Percentiles rank a stretch among this genome's conserved stretches.
Evolutionary conservation across 1,139 yeast species (phyloP).

Genomic region (Pneumocystis canis): DNA sequence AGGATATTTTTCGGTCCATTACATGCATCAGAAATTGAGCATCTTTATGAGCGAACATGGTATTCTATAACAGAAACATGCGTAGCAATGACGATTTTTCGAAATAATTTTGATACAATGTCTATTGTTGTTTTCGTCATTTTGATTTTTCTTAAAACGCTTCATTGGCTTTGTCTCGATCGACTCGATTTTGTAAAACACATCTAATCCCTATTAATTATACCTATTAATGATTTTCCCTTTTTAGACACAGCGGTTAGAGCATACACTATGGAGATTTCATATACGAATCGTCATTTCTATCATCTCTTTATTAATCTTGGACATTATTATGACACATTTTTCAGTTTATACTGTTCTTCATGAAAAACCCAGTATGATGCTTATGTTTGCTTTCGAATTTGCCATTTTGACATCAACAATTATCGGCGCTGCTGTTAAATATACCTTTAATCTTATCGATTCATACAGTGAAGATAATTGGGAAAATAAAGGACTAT

Average conservation of each 20-base stretch:
- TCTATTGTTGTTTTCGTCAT: conserved; percentile 25
- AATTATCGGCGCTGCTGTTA: conserved; percentile 34
- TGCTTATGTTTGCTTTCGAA: conserved; percentile 59
- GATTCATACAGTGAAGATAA: conserved; percentile 46
- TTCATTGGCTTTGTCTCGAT: conserved; percentile 54
- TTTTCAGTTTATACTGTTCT: not conserved
- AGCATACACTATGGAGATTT: conserved; percentile 15
- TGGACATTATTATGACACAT: conserved; percentile 27
- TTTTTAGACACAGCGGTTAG: conserved; percentile 16
- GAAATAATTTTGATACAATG: conserved; percentile 41
- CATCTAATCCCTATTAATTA: conserved; percentile 14
- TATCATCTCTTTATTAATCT: conserved; percentile 30
- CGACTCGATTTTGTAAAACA: conserved; percentile 25
- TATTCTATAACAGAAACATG: conserved; percentile 53
- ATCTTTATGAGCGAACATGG: conserved; percentile 52
- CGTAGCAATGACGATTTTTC: conserved; percentile 48
- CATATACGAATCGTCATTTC: conserved; percentile 28
- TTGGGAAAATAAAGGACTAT: conserved; percentile 13
- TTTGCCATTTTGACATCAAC: conserved; percentile 53
- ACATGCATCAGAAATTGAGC: conserved; percentile 62
- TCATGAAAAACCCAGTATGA: conserved; percentile 16
- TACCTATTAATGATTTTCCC: not conserved
- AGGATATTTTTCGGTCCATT: conserved; percentile 56
- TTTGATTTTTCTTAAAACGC: conserved; percentile 45
- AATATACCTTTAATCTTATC: conserved; percentile 39